Conservation (phyloP, 1,284 basidiomycete genomes). For the Apiotrichum akiyoshidainum region DNA sequence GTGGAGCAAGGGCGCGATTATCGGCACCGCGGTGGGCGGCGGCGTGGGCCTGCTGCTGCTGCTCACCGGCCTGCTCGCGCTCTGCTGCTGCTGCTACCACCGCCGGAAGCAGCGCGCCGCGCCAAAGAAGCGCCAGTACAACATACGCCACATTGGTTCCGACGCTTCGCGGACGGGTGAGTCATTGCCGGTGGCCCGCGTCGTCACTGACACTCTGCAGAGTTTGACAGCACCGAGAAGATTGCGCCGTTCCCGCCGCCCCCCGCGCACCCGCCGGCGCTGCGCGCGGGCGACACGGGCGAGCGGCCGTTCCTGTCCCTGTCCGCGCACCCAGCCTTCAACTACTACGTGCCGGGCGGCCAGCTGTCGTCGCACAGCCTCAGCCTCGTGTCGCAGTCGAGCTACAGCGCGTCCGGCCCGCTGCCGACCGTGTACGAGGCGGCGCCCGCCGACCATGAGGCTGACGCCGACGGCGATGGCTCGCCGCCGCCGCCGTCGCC, state of each 20-base stretch:
- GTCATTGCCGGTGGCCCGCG: not conserved
- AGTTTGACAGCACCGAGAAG: not conserved
- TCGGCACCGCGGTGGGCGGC: not conserved
- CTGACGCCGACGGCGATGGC: too few species aligned
- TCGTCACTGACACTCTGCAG: too few species aligned
- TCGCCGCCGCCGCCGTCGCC: too few species aligned
- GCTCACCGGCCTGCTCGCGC: not conserved
- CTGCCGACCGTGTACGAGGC: too few species aligned
- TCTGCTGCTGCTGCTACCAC: not conserved
- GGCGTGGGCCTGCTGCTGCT: not conserved
- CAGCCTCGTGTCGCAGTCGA: too few species aligned
- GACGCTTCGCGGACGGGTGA: not conserved
- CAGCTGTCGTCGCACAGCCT: not conserved
- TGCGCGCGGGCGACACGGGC: not conserved
- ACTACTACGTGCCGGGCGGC: not conserved
- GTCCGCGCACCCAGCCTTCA: not conserved
- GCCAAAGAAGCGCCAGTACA: not conserved
- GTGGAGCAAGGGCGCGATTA: not conserved
- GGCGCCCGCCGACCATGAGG: too few species aligned
- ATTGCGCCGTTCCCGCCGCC: not conserved
- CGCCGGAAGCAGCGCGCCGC: not conserved
- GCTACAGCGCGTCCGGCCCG: too few species aligned
- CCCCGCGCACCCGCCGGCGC: not conserved
- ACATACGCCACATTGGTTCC: not conserved
- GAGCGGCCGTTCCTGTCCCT: not conserved